Evolutionary conservation across 1,139 yeast genomes (phyloP).

Genomic region (Candida frijolesensis): DNA sequence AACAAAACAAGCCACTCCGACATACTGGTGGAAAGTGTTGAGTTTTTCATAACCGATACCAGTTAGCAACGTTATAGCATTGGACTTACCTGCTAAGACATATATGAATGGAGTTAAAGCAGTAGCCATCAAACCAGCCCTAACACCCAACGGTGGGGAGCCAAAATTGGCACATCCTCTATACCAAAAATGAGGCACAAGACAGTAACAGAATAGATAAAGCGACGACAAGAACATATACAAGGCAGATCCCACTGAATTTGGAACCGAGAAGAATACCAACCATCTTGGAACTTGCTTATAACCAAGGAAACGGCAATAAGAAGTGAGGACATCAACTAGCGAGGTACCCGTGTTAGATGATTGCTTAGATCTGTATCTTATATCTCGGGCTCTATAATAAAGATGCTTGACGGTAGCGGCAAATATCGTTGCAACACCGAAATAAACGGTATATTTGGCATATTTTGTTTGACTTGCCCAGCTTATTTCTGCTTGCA

Average conservation of each 20-base stretch:
- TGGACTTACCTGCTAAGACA: slow-evolving; percentile 55
- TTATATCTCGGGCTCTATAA: slow-evolving; percentile 37
- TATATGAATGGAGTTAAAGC: slow-evolving; percentile 57
- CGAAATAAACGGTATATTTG: slow-evolving; percentile 49
- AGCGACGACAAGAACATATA: slow-evolving; percentile 41
- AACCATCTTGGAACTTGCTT: slow-evolving; percentile 43
- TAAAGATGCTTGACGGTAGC: slow-evolving; percentile 42
- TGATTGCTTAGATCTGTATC: slow-evolving; percentile 20
- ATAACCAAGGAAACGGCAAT: slow-evolving; percentile 51
- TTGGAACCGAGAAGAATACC: slow-evolving; percentile 50
- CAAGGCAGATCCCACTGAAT: slow-evolving; percentile 51
- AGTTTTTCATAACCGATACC: slow-evolving; percentile 60
- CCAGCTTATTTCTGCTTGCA: slow-evolving; percentile 47
- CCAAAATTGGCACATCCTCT: slow-evolving; percentile 62
- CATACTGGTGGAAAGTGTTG: slow-evolving; percentile 55
- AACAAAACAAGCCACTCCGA: slow-evolving; percentile 46
- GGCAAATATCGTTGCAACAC: slow-evolving; percentile 36
- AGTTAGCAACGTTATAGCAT: slow-evolving; percentile 51
- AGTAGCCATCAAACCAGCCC: slow-evolving; percentile 55
- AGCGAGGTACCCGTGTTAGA: slow-evolving; percentile 18
- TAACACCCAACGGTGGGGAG: slow-evolving; percentile 62
- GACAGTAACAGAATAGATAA: slow-evolving; percentile 48
- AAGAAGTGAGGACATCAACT: slow-evolving; percentile 37
- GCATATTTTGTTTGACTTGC: slow-evolving; percentile 43
- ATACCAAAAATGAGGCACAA: slow-evolving; percentile 57